phyloP scores from a whole-genome alignment of 2,329 filamentous ascomycete species.

The Arthroderma uncinatum region DNA sequence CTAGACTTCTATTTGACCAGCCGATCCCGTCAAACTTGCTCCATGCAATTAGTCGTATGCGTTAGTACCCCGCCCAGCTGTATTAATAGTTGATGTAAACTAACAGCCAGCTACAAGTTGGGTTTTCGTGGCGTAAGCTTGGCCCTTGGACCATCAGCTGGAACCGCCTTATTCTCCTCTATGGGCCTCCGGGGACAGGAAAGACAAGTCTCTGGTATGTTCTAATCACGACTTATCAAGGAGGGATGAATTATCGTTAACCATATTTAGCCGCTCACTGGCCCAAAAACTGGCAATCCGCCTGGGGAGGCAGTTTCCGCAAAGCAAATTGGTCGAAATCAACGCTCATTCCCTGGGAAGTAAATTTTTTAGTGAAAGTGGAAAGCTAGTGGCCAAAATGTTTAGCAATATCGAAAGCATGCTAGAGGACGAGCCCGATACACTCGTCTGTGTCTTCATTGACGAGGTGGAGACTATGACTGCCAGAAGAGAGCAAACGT shows the following conservation, averaged over 20 bases:
- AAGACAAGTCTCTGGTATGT: constrained; percentile 84
- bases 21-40: constrained; percentile 33
- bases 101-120: constrained; percentile 16
- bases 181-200: constrained; percentile 88
- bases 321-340: constrained; percentile 36
- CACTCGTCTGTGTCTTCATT: constrained; percentile 37
- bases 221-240: constrained; percentile 53
- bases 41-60: constrained; percentile 31
- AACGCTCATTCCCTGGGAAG: constrained; percentile 38
- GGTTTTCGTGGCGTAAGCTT: constrained; percentile 25
- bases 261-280: constrained; percentile 29
- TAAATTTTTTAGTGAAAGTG: constrained; percentile 40
- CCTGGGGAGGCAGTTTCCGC: constrained; percentile 31
- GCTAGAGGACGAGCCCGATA: constrained; percentile 29
- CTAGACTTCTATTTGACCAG: constrained; percentile 35
- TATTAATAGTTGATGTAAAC: neutral
- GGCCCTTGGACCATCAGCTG: constrained; percentile 33
- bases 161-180: constrained; percentile 61
- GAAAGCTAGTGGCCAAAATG: constrained; percentile 34
- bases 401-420: constrained; percentile 33
- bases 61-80: constrained; percentile 15
- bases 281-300: constrained; percentile 42
- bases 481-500: constrained; percentile 33
- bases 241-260: constrained; percentile 15
- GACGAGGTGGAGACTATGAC: constrained; percentile 43